phyloP scores from a whole-genome alignment of 2,329 filamentous ascomycete genomes.

The Plectosphaerella sp. region DNA sequence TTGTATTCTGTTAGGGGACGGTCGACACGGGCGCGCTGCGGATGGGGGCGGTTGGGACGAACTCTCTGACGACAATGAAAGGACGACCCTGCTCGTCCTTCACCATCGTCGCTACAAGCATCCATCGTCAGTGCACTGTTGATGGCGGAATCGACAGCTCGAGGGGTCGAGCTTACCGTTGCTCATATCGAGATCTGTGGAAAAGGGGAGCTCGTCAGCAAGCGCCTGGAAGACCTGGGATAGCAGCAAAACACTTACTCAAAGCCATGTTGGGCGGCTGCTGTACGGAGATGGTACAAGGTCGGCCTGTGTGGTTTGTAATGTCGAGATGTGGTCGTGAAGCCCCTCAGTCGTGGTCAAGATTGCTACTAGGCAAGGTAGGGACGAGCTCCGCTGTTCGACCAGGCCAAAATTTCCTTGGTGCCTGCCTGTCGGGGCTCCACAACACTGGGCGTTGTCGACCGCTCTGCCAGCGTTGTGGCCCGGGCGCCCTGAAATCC shows the following conservation, averaged over 20 bases:
- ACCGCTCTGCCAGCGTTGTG: not conserved
- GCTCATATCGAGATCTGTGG: constrained; percentile 72
- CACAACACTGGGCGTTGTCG: too few species aligned
- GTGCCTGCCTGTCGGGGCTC: constrained; percentile 7
- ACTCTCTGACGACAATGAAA: constrained; percentile 98
- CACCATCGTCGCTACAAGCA: constrained; percentile 61
- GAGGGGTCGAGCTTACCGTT: constrained; percentile 56
- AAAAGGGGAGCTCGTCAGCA: constrained; percentile 26
- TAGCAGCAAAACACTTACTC: constrained; percentile 13
- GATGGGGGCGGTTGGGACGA: constrained; percentile 32
- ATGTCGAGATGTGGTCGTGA: not conserved
- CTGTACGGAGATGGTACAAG: not conserved
- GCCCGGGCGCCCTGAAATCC: constrained; percentile 12
- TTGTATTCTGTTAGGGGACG: constrained; percentile 15
- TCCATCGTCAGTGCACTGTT: constrained; percentile 10
- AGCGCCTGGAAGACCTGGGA: not conserved
- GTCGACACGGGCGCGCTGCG: constrained; percentile 5
- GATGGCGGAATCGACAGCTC: too few species aligned
- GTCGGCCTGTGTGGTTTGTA: not conserved
- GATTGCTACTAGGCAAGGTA: not conserved
- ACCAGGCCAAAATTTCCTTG: constrained; percentile 17
- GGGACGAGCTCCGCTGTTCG: constrained; percentile 4
- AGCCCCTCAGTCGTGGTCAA: not conserved
- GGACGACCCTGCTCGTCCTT: constrained; percentile 97
- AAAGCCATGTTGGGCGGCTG: constrained; percentile 15